Percentiles rank a stretch among this genome's conserved stretches.
These are phyloP conservation scores for Brassica nigra DNA, from an alignment of 345 rosid genomes.

Conservation along the genomic window DNA sequence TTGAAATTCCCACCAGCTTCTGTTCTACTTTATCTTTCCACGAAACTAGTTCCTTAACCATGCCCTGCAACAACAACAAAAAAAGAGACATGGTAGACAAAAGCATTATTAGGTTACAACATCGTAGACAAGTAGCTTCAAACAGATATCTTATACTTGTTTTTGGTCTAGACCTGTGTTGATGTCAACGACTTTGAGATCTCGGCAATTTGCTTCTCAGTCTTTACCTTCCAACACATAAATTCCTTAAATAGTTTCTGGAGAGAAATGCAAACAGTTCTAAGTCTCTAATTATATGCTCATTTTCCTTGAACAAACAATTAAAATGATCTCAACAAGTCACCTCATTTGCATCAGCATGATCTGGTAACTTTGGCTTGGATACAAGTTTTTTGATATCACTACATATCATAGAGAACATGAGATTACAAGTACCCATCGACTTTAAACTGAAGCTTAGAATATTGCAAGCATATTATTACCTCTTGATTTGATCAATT, in stretches of 20 bases:
- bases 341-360: slow-evolving; percentile 59
- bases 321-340: slow-evolving; percentile 22
- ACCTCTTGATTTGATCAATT: slow-evolving; percentile 62
- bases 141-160: slow-evolving; percentile 8
- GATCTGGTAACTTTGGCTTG: slow-evolving; percentile 57
- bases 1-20: slow-evolving; percentile 66
- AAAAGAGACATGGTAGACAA: slow-evolving; percentile 16
- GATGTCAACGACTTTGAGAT: slow-evolving; percentile 68
- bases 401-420: slow-evolving; percentile 44
- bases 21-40: slow-evolving; percentile 77
- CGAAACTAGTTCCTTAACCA: slow-evolving; percentile 53
- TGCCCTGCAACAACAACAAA: slow-evolving; percentile 43
- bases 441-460: neutral
- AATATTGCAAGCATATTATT: neutral
- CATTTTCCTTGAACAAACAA: slow-evolving; percentile 11
- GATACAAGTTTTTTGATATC: slow-evolving; percentile 54
- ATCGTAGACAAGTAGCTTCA: slow-evolving; percentile 3
- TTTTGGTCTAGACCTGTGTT: slow-evolving; percentile 57
- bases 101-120: slow-evolving; percentile 2
- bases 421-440: neutral
- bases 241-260: slow-evolving; percentile 63
- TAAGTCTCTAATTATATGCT: neutral
- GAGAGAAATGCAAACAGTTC: slow-evolving; percentile 10
- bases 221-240: slow-evolving; percentile 56
- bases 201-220: slow-evolving; percentile 59